Conservation (phyloP, 371 early-diverging fungal species). For the Lichtheimia ornata region DNA sequence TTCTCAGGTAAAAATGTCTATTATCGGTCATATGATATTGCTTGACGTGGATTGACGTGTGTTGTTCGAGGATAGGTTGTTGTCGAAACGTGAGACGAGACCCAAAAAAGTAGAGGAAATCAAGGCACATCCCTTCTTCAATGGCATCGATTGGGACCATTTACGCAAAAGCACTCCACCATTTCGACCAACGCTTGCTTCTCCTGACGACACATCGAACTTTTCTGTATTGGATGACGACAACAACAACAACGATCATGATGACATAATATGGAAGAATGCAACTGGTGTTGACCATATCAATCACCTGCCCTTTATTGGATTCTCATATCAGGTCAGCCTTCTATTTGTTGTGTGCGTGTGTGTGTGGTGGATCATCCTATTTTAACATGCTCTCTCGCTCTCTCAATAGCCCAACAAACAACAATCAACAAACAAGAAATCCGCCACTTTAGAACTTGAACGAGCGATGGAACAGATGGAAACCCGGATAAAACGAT, state of each 20-base stretch:
- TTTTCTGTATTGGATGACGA: constrained; percentile 76
- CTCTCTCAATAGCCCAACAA: background rate
- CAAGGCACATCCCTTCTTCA: constrained; percentile 83
- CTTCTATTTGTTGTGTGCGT: background rate
- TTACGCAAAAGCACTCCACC: constrained; percentile 72
- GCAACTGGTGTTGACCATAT: constrained; percentile 35
- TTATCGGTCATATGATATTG: constrained; percentile 6
- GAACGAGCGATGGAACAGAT: constrained; percentile 1
- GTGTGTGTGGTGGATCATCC: background rate
- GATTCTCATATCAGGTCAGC: constrained; percentile 66
- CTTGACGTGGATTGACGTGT: background rate
- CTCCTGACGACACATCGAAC: constrained; percentile 85
- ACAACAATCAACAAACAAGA: background rate
- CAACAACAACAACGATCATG: constrained; percentile 6
- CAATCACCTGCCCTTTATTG: constrained; percentile 82
- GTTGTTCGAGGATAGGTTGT: constrained; percentile 51
- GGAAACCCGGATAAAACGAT: background rate
- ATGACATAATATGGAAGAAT: too few relatives aligned
- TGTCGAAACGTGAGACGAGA: constrained; percentile 73
- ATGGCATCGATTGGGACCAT: constrained; percentile 72
- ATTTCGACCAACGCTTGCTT: constrained; percentile 78
- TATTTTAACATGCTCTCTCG: too few relatives aligned
- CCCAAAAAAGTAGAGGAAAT: constrained; percentile 77
- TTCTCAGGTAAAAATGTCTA: constrained; percentile 55
- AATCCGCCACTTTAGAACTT: background rate